Evolutionary conservation across 2,329 filamentous ascomycete species (phyloP).

Genomic region (Knufia petricola): DNA sequence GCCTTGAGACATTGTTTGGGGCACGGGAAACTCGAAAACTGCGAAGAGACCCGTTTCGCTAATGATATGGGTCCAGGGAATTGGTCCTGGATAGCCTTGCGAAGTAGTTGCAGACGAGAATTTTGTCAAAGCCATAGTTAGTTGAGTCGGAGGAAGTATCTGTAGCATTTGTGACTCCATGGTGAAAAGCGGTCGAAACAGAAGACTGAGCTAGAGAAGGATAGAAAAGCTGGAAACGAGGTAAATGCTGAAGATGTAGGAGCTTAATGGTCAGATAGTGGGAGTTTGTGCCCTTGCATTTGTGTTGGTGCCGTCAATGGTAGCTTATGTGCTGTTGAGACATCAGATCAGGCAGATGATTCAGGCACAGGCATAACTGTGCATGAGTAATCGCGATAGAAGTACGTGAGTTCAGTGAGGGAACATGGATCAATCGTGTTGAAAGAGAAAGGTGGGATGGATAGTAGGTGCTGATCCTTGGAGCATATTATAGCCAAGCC

Average conservation of each 20-base stretch:
- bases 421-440: no score
- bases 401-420: no score
- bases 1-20: neutral
- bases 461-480: neutral
- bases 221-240: neutral
- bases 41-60: slow-evolving; percentile 29
- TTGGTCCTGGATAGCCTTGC: slow-evolving; percentile 28
- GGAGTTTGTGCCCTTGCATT: neutral
- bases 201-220: neutral
- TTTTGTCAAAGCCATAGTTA: slow-evolving; percentile 35
- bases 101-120: slow-evolving; percentile 37
- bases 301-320: neutral
- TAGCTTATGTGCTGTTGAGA: no score
- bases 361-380: no score
- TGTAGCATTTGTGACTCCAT: slow-evolving; percentile 40
- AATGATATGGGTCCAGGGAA: slow-evolving; percentile 37
- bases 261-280: neutral
- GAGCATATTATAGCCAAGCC: neutral
- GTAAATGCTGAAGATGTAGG: neutral
- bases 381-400: no score
- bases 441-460: neutral
- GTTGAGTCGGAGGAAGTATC: slow-evolving; percentile 30
- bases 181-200: slow-evolving; percentile 3
- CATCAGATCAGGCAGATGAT: neutral
- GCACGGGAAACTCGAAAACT: slow-evolving; percentile 26